These are phyloP conservation scores for Plasmodium gallinaceum DNA, from an alignment of 169 alveolate genomes.

Conservation along the genomic window DNA sequence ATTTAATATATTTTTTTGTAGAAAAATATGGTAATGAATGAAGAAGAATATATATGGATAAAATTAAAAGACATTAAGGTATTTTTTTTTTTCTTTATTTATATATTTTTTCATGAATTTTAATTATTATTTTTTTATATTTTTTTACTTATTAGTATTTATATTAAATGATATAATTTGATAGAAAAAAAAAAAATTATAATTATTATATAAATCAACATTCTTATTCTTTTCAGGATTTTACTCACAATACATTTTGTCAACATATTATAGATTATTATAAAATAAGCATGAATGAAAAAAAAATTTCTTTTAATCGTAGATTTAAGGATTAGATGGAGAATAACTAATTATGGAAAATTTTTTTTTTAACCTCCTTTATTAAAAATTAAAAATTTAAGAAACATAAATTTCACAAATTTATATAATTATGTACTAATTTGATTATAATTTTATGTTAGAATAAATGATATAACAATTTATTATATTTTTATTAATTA, in stretches of 20 bases:
- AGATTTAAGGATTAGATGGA: no score
- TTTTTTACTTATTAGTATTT: not conserved
- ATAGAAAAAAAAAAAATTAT: not conserved
- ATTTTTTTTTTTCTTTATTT: conserved; percentile 13
- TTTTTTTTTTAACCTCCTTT: not conserved
- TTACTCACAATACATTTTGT: conserved; percentile 65
- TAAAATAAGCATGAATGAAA: conserved; percentile 28
- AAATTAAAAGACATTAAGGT: conserved; percentile 68
- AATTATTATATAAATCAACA: not conserved
- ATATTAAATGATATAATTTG: not conserved
- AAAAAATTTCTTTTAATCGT: not conserved
- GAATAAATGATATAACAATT: no score
- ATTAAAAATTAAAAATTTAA: not conserved
- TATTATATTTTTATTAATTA: no score
- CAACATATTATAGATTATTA: conserved; percentile 51
- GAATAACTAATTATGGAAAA: no score
- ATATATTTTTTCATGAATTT: conserved; percentile 1
- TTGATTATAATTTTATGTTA: no score
- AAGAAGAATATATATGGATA: conserved; percentile 46
- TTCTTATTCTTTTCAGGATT: conserved; percentile 42
- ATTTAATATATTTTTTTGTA: conserved; percentile 1
- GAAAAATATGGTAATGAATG: conserved; percentile 38
- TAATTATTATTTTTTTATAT: not conserved
- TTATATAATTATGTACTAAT: no score
- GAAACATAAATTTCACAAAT: no score